These are phyloP conservation scores for Zymoseptoria ardabiliae DNA, from an alignment of 2,329 filamentous ascomycete species.

Conservation along the genomic window DNA sequence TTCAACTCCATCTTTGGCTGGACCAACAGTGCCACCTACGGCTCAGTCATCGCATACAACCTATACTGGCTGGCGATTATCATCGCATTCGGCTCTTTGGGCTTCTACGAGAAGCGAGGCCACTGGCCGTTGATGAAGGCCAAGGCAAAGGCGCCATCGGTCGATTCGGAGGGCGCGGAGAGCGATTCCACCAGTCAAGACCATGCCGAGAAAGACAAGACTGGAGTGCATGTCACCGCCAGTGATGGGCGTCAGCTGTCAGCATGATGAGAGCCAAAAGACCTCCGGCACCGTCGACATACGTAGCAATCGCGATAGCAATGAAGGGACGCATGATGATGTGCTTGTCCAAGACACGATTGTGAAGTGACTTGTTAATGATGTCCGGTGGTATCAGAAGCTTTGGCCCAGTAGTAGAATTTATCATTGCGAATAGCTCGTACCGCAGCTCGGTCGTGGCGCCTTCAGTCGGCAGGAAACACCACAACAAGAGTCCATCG, in stretches of 20 bases:
- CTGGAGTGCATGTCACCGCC: conserved; percentile 7
- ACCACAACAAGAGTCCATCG: neutral
- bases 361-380: too few species aligned
- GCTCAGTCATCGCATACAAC: conserved; percentile 81
- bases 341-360: neutral
- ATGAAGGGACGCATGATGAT: neutral
- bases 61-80: conserved; percentile 75
- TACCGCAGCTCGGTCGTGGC: neutral
- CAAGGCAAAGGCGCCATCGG: conserved; percentile 11
- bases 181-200: conserved; percentile 20
- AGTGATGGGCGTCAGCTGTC: neutral
- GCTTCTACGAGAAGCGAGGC: conserved; percentile 57
- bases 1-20: conserved; percentile 83
- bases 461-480: neutral
- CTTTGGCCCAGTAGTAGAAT: neutral
- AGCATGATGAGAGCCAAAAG: neutral
- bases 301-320: neutral
- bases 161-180: conserved; percentile 15
- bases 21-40: conserved; percentile 82
- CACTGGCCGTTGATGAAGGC: conserved; percentile 40
- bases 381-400: neutral
- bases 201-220: conserved; percentile 14
- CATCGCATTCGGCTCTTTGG: conserved; percentile 54
- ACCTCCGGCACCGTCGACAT: neutral
- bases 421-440: neutral